Evolutionary conservation across 257 asterid species (phyloP), one percentile per base, ranked within the genome.

Genomic region (Solanum rostratum): DNA sequence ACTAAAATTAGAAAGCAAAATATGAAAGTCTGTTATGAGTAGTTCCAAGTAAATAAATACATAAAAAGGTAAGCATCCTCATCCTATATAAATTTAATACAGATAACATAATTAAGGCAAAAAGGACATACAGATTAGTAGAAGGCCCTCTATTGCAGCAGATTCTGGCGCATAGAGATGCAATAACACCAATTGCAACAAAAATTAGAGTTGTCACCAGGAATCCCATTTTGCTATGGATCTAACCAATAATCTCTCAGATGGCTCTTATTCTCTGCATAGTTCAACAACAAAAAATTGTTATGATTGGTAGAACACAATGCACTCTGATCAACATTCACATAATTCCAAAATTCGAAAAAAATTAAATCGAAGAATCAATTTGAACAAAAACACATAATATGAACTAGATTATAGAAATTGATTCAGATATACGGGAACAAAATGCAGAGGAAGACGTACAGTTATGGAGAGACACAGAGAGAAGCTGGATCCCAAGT

Each of bases 61-160:
- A 66, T 18, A 19, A 66, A 15, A 27, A 27, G 33, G 27, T 37
- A 39, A 69, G 52, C 10, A 68, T 39, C 27, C 50, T 37, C 79
- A 69, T 37, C 29, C 27, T 39, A 69, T 27, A 43, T n/a, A 65
- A 65, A 5, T 63, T 8, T 29, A 45, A 41, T 1, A 11, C 29
- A 27, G 8, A n/a, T 22, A 79, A 29, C 78, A 86, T 86, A 33
- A 57, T n/a, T 46, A 59, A 52, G 15, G 52, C 29, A 33, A 49
- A 55, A 30, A n/a, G 7, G 4, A 82, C 97, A 87, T 96, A 94
- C 99, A 96, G 94, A 87, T 96, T 96, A 20, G 98, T 87, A n/a
- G 99, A 96, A 79, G 97, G 97, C 20, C 99, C 98, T 90, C 92
- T 91, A 90, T 92, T 94, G 94, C 90, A 96, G 92, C 98, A 96